Conservation (phyloP, 345 rosid species). For the Euphorbia pulcherrima region DNA sequence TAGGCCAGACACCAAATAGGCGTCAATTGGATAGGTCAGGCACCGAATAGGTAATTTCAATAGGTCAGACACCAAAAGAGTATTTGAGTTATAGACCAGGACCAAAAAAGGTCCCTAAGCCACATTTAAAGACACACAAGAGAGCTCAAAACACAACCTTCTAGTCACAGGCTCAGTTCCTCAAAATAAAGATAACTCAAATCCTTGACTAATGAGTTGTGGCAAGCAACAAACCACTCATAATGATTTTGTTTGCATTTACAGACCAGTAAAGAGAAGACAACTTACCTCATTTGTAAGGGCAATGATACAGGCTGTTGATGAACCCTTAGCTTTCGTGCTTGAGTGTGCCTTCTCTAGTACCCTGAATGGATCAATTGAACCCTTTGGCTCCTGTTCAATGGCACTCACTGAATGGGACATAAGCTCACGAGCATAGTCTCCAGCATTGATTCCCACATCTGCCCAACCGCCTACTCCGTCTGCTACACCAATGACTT, state of each 20-base stretch:
- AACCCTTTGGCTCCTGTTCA: slow-evolving; percentile 18
- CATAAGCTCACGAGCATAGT: slow-evolving; percentile 31
- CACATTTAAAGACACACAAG: neutral
- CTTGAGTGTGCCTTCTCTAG: slow-evolving; percentile 32
- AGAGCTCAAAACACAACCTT: neutral
- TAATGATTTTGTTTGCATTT: neutral
- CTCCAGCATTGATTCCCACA: slow-evolving; percentile 28
- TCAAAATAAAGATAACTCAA: neutral
- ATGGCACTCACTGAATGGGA: slow-evolving; percentile 26
- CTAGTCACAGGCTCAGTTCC: neutral
- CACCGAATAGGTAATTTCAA: too few relatives aligned
- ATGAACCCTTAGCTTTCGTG: slow-evolving; percentile 30
- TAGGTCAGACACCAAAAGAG: too few relatives aligned
- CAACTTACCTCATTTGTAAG: slow-evolving; percentile 25
- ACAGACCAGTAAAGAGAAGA: neutral
- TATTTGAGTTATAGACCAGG: too few relatives aligned
- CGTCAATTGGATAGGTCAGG: too few relatives aligned
- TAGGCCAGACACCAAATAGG: too few relatives aligned
- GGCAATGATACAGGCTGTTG: slow-evolving; percentile 34
- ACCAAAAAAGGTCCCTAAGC: neutral
- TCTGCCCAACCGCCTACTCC: slow-evolving; percentile 37
- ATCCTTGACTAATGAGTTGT: neutral
- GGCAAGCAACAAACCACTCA: neutral
- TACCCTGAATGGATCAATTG: slow-evolving; percentile 27
- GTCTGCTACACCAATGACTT: slow-evolving; percentile 29